Conservation (phyloP, 768 basidiomycete species). For the Lentinula edodes region DNA sequence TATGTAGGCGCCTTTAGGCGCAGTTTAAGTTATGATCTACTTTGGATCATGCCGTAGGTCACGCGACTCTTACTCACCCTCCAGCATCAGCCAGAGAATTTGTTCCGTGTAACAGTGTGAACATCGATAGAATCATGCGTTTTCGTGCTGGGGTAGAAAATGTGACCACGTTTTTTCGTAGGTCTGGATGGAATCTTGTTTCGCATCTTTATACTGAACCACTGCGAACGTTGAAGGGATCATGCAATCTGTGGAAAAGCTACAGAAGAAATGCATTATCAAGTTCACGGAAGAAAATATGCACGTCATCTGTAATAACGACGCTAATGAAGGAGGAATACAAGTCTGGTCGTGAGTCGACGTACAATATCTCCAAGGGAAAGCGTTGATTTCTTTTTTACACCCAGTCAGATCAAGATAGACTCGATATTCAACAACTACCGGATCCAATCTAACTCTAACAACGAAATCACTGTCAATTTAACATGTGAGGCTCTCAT, state of each 20-base stretch:
- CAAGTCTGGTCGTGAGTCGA: conserved; percentile 70
- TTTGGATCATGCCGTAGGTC: too few species aligned
- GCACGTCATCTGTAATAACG: conserved; percentile 79
- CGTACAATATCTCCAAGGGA: neutral
- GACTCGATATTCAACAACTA: conserved; percentile 68
- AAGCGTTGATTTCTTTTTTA: neutral
- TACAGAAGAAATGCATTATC: conserved; percentile 81
- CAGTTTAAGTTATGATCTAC: too few species aligned
- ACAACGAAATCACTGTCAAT: conserved; percentile 76
- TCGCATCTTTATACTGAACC: neutral
- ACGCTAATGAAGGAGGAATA: conserved; percentile 75
- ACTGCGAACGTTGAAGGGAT: conserved; percentile 42
- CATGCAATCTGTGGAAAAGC: conserved; percentile 75
- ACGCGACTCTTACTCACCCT: neutral
- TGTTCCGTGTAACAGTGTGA: too few species aligned
- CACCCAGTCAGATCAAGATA: conserved; percentile 54
- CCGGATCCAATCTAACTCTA: conserved; percentile 81
- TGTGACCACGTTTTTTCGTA: conserved; percentile 51
- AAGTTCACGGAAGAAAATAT: conserved; percentile 70
- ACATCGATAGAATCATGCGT: conserved; percentile 35
- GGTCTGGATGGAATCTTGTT: conserved; percentile 9
- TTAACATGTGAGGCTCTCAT: conserved; percentile 71
- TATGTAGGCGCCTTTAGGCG: too few species aligned
- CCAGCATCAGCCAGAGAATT: neutral
- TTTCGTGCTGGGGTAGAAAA: conserved; percentile 58